Base-by-base conservation (phyloP, 441 rosid species). In the Geranium incanum region DNA sequence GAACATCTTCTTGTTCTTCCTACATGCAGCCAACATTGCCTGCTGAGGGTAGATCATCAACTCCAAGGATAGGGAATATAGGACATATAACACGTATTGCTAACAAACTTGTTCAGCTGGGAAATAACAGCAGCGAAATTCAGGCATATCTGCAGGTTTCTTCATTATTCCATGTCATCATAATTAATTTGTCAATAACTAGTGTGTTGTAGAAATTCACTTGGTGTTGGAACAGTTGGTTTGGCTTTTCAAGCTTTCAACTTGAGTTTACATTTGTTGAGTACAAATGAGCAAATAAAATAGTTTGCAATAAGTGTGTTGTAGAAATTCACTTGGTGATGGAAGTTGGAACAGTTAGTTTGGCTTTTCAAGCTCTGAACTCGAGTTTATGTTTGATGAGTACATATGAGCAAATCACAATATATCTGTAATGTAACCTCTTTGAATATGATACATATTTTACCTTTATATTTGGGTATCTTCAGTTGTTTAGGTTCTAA, bases 61-160 rank as follows among this genome's bases (percentile, higher is more conserved):
- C 68, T 1, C 97, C 93, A 60, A 88, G 85, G 81, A 80, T 89
- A 71, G 99, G 97, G 71, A 95, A 81, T 78, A 83, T 90, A 75
- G 99, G 99, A 72, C 97, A 92, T 81, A 73, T 95, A 78, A 90
- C 97, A 39, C 92, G 91, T 38, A 82, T 95, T 74, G 87, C 97
- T 6, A 95, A 92, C 80, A 95, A 95, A 80, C 89, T 95, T 78
- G 74, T 82, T 75, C 93, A 95, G 81, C 74, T 95, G 79, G 91
- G 86, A 36, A 90, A 85, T 79, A 85, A 38, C 84, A 89, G 78
- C 70, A 71, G 67, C 41, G 87, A 87, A 73, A 80, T 95, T 79
- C 89, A 83, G 77, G 77, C 86, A 60, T 80, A 79, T 79, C 79
- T 95, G 82, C 93, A 90, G 99, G 97, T 95, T 81, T 71, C 66